Evolutionary conservation across 1,284 basidiomycete species (phyloP).

Genomic region (Rhodotorula sp.): DNA sequence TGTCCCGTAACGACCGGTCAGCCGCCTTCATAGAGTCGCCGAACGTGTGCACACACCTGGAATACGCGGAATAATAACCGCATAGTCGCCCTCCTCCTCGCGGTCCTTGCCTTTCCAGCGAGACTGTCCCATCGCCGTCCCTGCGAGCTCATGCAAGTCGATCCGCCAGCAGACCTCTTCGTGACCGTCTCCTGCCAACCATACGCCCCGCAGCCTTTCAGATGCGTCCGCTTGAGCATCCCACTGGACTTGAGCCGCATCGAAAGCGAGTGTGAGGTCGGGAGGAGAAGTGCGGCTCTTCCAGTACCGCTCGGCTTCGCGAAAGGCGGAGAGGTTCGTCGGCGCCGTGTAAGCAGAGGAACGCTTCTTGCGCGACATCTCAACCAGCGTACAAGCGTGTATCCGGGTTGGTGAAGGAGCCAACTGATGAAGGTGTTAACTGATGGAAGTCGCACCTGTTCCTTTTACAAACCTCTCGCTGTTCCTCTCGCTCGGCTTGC

Average conservation of each 20-base stretch:
- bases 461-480: too few relatives aligned
- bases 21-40: neutral
- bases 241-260: constrained; percentile 13
- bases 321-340: constrained; percentile 31
- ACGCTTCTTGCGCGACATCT: constrained; percentile 10
- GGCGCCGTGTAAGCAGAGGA: neutral
- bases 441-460: too few relatives aligned
- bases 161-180: constrained; percentile 23
- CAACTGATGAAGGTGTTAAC: too few relatives aligned
- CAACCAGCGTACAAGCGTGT: too few relatives aligned
- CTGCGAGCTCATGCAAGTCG: constrained; percentile 20
- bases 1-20: constrained; percentile 45
- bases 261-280: constrained; percentile 32
- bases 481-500: too few relatives aligned
- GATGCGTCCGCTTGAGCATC: neutral
- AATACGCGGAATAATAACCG: constrained; percentile 28
- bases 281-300: constrained; percentile 24
- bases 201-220: constrained; percentile 14
- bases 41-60: constrained; percentile 27
- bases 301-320: constrained; percentile 39
- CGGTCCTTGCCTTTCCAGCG: constrained; percentile 36
- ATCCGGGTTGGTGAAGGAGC: too few relatives aligned
- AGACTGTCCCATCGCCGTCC: constrained; percentile 24
- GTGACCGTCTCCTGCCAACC: constrained; percentile 18
- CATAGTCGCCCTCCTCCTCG: constrained; percentile 19